phyloP scores from a whole-genome alignment of 2,329 filamentous ascomycete species.

The Neofusicoccum parvum region DNA sequence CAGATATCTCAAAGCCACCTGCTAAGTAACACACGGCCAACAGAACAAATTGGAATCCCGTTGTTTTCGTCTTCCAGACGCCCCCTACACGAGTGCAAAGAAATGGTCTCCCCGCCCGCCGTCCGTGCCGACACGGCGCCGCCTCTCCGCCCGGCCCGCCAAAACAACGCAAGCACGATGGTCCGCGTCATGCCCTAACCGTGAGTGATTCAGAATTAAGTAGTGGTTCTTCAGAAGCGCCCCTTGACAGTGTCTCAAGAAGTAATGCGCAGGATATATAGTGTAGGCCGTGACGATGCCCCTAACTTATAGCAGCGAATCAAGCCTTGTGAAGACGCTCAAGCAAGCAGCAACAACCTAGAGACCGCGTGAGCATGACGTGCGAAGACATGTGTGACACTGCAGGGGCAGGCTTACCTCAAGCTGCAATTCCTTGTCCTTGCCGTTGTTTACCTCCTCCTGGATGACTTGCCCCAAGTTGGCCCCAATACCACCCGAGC shows the following conservation, averaged over 20 bases:
- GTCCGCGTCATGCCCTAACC: not conserved
- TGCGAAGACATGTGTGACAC: not conserved
- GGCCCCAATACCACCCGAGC: slow-evolving; percentile 82
- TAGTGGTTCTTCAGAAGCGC: slow-evolving; percentile 7
- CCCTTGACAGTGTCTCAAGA: not conserved
- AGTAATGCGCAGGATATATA: slow-evolving; percentile 10
- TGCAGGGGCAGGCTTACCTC: slow-evolving; percentile 64
- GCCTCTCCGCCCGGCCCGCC: not conserved
- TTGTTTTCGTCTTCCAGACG: slow-evolving; percentile 20
- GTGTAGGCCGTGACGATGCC: slow-evolving; percentile 4
- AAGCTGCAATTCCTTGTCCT: slow-evolving; percentile 93
- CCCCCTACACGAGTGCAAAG: slow-evolving; percentile 16
- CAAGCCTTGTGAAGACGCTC: slow-evolving; percentile 95
- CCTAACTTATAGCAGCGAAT: slow-evolving; percentile 77
- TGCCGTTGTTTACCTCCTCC: slow-evolving; percentile 83
- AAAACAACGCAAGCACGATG: not conserved
- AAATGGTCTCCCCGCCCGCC: not conserved
- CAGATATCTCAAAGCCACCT: slow-evolving; percentile 16
- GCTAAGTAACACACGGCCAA: slow-evolving; percentile 18
- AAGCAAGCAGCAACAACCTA: slow-evolving; percentile 88
- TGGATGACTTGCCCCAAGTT: slow-evolving; percentile 85
- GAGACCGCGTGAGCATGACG: slow-evolving; percentile 28
- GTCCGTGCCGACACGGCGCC: not conserved
- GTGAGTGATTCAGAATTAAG: slow-evolving; percentile 11
- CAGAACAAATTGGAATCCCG: slow-evolving; percentile 12